phyloP scores from a whole-genome alignment of 2,329 filamentous ascomycete species.

The Verticillium longisporum region DNA sequence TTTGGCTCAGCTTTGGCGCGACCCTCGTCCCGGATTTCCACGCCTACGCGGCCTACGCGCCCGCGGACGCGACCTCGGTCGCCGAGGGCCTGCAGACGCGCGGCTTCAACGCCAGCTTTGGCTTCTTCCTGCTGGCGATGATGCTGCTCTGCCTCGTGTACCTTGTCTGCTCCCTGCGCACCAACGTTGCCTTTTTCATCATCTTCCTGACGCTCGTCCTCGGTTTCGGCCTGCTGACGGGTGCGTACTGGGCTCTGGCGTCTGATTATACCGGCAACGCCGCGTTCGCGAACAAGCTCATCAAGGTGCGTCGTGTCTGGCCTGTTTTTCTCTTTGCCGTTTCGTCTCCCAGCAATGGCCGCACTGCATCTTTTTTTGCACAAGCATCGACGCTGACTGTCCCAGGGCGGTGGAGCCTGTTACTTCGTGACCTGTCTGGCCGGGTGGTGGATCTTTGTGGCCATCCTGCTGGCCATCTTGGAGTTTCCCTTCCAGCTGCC shows the following conservation, averaged over 20 bases:
- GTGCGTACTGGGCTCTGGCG: constrained; percentile 51
- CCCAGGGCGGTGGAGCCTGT: constrained; percentile 39
- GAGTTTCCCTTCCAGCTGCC: constrained; percentile 51
- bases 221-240: constrained; percentile 53
- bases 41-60: constrained; percentile 36
- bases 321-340: no score
- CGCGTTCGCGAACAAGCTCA: constrained; percentile 18
- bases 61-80: constrained; percentile 20
- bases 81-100: constrained; percentile 35
- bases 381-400: background rate
- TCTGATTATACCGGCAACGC: constrained; percentile 25
- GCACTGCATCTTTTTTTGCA: no score
- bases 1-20: constrained; percentile 50
- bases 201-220: constrained; percentile 61
- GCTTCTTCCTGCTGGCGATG: constrained; percentile 62
- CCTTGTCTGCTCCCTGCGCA: constrained; percentile 63
- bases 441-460: constrained; percentile 50
- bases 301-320: constrained; percentile 15
- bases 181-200: constrained; percentile 62
- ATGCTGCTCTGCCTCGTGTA: constrained; percentile 59
- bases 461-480: constrained; percentile 47
- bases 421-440: constrained; percentile 41
- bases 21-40: constrained; percentile 47
- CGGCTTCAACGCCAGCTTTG: constrained; percentile 49
- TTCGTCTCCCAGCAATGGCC: no score